phyloP scores from a whole-genome alignment of 2,329 filamentous ascomycete species.

The Scedosporium aurantiacum region DNA sequence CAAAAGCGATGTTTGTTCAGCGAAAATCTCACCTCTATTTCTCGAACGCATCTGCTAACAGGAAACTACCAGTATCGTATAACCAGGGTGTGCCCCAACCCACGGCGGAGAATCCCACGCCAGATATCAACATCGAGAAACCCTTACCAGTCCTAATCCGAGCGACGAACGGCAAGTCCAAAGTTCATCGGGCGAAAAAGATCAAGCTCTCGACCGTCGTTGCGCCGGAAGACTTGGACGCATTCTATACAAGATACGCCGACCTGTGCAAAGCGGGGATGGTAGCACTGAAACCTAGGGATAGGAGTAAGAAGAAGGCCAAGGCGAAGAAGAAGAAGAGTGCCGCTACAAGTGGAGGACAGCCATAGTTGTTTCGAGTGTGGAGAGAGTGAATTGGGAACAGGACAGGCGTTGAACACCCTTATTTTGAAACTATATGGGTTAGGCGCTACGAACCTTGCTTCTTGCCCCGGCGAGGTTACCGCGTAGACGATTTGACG shows the following conservation, averaged over 20 bases:
- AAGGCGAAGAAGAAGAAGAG: conserved; percentile 63
- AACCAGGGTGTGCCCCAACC: conserved; percentile 30
- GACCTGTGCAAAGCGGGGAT: conserved; percentile 87
- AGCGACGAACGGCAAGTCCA: conserved; percentile 69
- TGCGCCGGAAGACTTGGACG: conserved; percentile 60
- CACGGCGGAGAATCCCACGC: conserved; percentile 38
- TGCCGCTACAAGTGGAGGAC: background rate
- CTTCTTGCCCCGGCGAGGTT: too few species aligned
- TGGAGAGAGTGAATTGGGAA: too few species aligned
- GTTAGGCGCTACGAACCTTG: too few species aligned
- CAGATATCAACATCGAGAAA: conserved; percentile 46
- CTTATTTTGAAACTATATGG: too few species aligned
- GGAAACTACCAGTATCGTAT: conserved; percentile 27
- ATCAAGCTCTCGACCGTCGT: conserved; percentile 79
- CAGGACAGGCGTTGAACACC: too few species aligned
- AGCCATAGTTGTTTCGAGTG: background rate
- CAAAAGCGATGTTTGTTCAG: conserved; percentile 59
- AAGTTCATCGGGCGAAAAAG: conserved; percentile 43
- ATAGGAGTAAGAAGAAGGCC: conserved; percentile 76
- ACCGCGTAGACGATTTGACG: too few species aligned
- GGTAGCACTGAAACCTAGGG: conserved; percentile 81
- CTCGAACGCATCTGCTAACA: conserved; percentile 1
- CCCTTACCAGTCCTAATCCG: conserved; percentile 69
- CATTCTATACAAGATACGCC: conserved; percentile 75
- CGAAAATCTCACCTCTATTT: background rate